Conservation (phyloP, 768 basidiomycete genomes). For the Auriculariales sp. region DNA sequence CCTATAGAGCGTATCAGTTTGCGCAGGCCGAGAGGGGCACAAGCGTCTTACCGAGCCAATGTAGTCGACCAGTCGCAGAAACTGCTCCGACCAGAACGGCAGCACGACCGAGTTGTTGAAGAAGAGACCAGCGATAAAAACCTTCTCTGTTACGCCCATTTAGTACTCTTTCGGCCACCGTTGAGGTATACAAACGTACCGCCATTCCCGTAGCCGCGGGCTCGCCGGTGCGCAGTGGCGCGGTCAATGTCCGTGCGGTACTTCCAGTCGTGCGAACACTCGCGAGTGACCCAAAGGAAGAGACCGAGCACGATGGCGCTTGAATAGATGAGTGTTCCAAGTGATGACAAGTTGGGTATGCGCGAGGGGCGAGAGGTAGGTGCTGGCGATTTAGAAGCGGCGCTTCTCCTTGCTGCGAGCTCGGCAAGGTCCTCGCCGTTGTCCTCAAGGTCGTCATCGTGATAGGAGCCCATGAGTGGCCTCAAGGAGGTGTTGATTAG, state of each 20-base stretch:
- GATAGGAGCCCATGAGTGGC: neutral
- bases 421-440: neutral
- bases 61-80: slow-evolving; percentile 20
- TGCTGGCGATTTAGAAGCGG: neutral
- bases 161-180: neutral
- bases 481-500: neutral
- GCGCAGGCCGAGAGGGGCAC: neutral
- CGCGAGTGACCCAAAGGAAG: neutral
- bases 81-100: slow-evolving; percentile 23
- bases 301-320: neutral
- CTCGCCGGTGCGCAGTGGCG: neutral
- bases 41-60: slow-evolving; percentile 16
- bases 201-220: neutral
- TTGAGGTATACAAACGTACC: neutral
- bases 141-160: slow-evolving; percentile 13
- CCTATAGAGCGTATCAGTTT: neutral
- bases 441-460: neutral
- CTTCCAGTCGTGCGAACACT: neutral
- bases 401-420: neutral
- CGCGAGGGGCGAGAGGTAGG: neutral
- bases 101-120: slow-evolving; percentile 23
- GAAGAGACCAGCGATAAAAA: slow-evolving; percentile 29
- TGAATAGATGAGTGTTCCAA: neutral
- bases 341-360: neutral
- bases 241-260: neutral